Evolutionary conservation across 2,329 filamentous ascomycete species (phyloP).

Genomic region (Curvularia eragrostidis): DNA sequence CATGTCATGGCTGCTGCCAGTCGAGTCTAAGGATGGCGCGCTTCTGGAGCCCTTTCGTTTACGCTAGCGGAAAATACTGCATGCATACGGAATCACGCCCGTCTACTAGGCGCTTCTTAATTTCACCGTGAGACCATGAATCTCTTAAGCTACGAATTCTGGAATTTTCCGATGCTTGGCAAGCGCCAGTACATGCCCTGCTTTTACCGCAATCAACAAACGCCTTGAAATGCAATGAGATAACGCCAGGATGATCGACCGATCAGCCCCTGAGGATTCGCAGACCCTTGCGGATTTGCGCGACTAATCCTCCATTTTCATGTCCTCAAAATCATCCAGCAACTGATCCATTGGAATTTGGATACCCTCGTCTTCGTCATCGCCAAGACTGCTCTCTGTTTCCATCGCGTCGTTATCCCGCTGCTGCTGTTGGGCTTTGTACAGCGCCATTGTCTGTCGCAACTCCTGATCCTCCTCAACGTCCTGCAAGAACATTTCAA

Average conservation of each 20-base stretch:
- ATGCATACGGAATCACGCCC: neutral
- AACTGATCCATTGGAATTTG: slow-evolving; percentile 64
- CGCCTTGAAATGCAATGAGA: slow-evolving; percentile 15
- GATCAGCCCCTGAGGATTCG: neutral
- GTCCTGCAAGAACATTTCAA: slow-evolving; percentile 95
- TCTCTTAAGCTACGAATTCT: neutral
- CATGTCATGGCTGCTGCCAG: neutral
- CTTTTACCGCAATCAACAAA: slow-evolving; percentile 5
- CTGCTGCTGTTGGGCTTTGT: slow-evolving; percentile 69
- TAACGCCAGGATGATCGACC: slow-evolving; percentile 7
- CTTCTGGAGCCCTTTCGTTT: neutral
- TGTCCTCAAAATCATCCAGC: slow-evolving; percentile 91
- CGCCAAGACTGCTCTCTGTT: slow-evolving; percentile 64
- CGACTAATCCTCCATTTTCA: slow-evolving; percentile 67
- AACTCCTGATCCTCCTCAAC: slow-evolving; percentile 95
- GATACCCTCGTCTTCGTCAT: slow-evolving; percentile 61
- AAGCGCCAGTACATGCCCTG: neutral
- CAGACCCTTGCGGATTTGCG: neutral
- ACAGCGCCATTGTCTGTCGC: slow-evolving; percentile 81
- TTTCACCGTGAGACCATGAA: neutral
- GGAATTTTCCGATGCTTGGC: neutral
- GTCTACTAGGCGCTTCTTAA: neutral
- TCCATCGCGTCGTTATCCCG: slow-evolving; percentile 71
- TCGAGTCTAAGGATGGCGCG: neutral
- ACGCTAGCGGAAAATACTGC: neutral